phyloP scores from a whole-genome alignment of 1,284 basidiomycete genomes.

The Moesziomyces globuligerus region DNA sequence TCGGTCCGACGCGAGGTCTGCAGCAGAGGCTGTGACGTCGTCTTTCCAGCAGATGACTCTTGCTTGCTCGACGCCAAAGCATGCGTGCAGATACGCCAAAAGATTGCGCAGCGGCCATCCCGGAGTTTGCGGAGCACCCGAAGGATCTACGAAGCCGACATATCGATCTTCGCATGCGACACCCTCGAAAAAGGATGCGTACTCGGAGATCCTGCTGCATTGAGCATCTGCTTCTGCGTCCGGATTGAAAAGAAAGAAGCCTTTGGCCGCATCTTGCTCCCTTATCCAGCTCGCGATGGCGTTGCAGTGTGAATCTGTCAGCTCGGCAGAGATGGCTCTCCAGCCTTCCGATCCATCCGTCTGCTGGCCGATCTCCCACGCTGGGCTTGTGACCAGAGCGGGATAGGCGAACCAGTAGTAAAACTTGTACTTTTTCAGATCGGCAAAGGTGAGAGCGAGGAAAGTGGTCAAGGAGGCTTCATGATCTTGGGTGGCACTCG shows the following conservation, averaged over 20 bases:
- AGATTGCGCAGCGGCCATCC: slow-evolving; percentile 96
- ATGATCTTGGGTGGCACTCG: slow-evolving; percentile 27
- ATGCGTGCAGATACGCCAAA: slow-evolving; percentile 73
- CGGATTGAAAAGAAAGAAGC: slow-evolving; percentile 44
- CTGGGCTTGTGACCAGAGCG: slow-evolving; percentile 74
- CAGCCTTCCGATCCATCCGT: slow-evolving; percentile 56
- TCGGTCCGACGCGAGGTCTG: neutral
- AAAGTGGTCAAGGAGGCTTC: slow-evolving; percentile 75
- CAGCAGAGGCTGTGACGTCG: slow-evolving; percentile 6
- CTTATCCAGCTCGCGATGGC: slow-evolving; percentile 13
- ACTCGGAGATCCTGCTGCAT: slow-evolving; percentile 27
- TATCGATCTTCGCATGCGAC: slow-evolving; percentile 66
- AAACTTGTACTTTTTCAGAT: slow-evolving; percentile 97
- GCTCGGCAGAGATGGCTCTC: slow-evolving; percentile 6
- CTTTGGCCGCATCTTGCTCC: slow-evolving; percentile 12
- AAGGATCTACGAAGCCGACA: slow-evolving; percentile 82
- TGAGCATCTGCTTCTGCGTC: neutral
- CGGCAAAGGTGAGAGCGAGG: slow-evolving; percentile 89
- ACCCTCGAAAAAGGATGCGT: slow-evolving; percentile 70
- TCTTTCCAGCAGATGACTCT: slow-evolving; percentile 69
- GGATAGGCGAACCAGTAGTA: slow-evolving; percentile 99
- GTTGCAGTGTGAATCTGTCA: slow-evolving; percentile 2
- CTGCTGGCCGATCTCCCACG: slow-evolving; percentile 73
- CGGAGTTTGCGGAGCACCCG: slow-evolving; percentile 78
- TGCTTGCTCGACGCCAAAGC: slow-evolving; percentile 68